These are phyloP conservation scores for Chlorella sp. DNA, from an alignment of 139 green algal species.

Conservation along the genomic window DNA sequence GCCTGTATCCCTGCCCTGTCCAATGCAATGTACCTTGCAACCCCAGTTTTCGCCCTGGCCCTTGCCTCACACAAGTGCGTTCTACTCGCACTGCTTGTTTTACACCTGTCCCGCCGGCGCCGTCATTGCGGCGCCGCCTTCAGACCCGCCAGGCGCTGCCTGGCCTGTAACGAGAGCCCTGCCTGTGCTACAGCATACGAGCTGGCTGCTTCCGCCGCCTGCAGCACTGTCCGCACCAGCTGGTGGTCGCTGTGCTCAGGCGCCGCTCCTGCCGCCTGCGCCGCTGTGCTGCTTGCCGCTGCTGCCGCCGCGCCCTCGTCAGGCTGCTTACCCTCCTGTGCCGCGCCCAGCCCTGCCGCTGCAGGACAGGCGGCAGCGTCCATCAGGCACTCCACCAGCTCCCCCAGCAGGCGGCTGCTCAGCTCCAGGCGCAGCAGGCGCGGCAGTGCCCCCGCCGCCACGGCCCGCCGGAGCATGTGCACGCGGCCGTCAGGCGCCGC, in stretches of 20 bases:
- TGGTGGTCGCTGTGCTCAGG: no score
- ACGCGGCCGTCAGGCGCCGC: neutral
- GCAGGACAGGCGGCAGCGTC: neutral
- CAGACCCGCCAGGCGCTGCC: slow-evolving; percentile 1
- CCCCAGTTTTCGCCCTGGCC: neutral
- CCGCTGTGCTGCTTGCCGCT: neutral
- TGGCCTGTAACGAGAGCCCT: slow-evolving; percentile 15
- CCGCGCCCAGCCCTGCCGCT: neutral
- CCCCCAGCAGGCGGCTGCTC: slow-evolving; percentile 18
- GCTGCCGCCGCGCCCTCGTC: neutral
- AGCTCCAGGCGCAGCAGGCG: slow-evolving; percentile 22
- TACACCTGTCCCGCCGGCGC: neutral
- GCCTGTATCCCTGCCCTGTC: neutral
- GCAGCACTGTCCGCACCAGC: neutral
- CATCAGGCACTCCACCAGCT: neutral
- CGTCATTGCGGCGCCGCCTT: neutral
- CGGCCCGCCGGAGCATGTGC: neutral
- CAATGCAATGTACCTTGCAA: neutral
- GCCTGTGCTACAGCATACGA: neutral
- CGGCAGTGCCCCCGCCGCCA: neutral
- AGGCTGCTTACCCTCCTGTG: neutral
- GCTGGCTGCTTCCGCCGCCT: neutral
- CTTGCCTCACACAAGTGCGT: no score
- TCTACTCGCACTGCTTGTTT: neutral
- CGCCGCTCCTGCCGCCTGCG: neutral